phyloP scores from a whole-genome alignment of 1,284 basidiomycete species.

The Ustilago curta region DNA sequence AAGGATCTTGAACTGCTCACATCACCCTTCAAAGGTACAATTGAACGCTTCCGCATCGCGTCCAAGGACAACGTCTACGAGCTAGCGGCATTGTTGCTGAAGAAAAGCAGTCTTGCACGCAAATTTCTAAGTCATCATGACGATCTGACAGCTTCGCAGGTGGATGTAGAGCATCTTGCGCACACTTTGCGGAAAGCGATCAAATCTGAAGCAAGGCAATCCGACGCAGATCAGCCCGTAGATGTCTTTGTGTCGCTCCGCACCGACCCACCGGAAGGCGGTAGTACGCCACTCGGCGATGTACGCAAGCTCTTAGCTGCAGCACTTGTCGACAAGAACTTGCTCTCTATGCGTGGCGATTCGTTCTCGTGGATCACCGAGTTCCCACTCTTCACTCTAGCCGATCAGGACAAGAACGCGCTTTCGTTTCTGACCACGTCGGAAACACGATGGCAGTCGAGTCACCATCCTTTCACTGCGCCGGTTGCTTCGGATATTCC shows the following conservation, averaged over 20 bases:
- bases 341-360: conserved; percentile 71
- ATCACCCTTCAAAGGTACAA: conserved; percentile 21
- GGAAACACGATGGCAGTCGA: conserved; percentile 79
- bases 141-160: conserved; percentile 36
- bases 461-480: conserved; percentile 95
- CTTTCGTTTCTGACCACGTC: conserved; percentile 72
- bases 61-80: conserved; percentile 44
- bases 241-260: conserved; percentile 49
- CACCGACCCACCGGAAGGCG: conserved; percentile 75
- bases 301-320: conserved; percentile 77
- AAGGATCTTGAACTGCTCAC: conserved; percentile 53
- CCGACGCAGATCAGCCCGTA: conserved; percentile 70
- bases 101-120: conserved; percentile 52
- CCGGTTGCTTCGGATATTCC: conserved; percentile 89
- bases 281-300: conserved; percentile 83
- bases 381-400: conserved; percentile 90
- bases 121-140: conserved; percentile 17
- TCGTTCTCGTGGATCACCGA: conserved; percentile 94
- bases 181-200: conserved; percentile 68
- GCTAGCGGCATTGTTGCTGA: conserved; percentile 51
- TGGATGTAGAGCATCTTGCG: conserved; percentile 40
- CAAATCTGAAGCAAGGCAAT: conserved; percentile 69
- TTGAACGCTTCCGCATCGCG: conserved; percentile 57
- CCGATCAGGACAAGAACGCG: conserved; percentile 87
- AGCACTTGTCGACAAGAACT: conserved; percentile 77